Conservation (phyloP, 208 protist genomes). For the Naegleria fowleri region DNA sequence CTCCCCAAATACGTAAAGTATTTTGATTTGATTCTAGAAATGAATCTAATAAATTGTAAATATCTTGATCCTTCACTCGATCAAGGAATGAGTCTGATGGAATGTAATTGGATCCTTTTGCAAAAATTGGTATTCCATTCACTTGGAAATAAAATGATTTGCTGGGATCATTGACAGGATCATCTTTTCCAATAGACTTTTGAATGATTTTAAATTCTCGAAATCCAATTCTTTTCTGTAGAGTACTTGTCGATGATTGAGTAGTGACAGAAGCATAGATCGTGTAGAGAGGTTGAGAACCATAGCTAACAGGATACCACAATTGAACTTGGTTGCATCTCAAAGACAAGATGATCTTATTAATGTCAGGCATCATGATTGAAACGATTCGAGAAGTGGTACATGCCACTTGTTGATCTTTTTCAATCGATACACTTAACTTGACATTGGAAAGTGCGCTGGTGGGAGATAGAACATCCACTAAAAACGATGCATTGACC, state of each 20-base stretch:
- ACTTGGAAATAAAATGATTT: constrained; percentile 1
- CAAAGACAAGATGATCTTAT: not conserved
- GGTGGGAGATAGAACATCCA: not conserved
- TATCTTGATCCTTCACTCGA: not conserved
- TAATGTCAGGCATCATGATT: not conserved
- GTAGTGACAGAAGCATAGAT: not conserved
- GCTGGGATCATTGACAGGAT: not conserved
- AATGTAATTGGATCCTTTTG: constrained; percentile 25
- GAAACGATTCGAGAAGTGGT: not conserved
- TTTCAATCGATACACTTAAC: not conserved
- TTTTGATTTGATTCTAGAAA: constrained; percentile 25
- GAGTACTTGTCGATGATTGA: not conserved
- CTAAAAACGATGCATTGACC: not conserved
- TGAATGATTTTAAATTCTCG: not conserved
- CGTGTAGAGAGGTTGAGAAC: not conserved
- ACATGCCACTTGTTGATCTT: not conserved
- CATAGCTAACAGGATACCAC: constrained; percentile 13
- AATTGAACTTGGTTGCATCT: not conserved
- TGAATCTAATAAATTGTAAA: not conserved
- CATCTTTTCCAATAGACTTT: not conserved
- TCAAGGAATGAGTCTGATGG: constrained; percentile 1
- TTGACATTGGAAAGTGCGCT: not conserved
- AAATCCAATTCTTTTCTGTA: not conserved
- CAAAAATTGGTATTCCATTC: not conserved
- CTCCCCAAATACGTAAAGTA: constrained; percentile 32